Evolutionary conservation across 1,139 yeast species (phyloP).

Genomic region (Suhomyces anneliseae): DNA sequence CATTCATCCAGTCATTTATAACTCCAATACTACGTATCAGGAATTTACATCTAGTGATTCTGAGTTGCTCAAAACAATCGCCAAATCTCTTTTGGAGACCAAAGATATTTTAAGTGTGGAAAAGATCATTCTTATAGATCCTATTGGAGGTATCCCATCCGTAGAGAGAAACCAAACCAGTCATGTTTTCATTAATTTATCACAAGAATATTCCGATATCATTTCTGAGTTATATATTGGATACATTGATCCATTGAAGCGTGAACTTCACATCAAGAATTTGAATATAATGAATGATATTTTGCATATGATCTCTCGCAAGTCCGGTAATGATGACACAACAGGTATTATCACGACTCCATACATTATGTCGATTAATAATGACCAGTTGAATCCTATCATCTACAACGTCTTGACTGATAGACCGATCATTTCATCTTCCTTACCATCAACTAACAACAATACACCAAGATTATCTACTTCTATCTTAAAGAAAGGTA

Average conservation of each 20-base stretch:
- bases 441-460: constrained; percentile 73
- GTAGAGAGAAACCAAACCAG: constrained; percentile 77
- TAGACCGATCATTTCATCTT: constrained; percentile 88
- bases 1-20: constrained; percentile 57
- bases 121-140: constrained; percentile 76
- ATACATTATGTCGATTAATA: constrained; percentile 41
- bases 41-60: constrained; percentile 34
- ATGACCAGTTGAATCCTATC: constrained; percentile 68
- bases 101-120: constrained; percentile 59
- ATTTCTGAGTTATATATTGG: constrained; percentile 61
- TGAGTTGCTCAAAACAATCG: constrained; percentile 28
- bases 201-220: constrained; percentile 76
- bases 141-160: constrained; percentile 87
- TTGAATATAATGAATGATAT: constrained; percentile 52
- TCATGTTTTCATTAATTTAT: constrained; percentile 82
- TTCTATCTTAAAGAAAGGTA: constrained; percentile 77
- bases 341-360: constrained; percentile 49
- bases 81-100: constrained; percentile 25
- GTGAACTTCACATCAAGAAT: constrained; percentile 57
- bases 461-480: constrained; percentile 71
- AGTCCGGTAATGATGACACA: constrained; percentile 37
- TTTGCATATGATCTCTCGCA: constrained; percentile 32
- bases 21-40: constrained; percentile 31
- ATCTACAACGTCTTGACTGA: constrained; percentile 89
- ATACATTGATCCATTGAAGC: constrained; percentile 40